A percentile compares a stretch with the other conserved stretches of the same genome.
Conservation (phyloP, 2,329 filamentous ascomycete species). For the Venturia carpophila region DNA sequence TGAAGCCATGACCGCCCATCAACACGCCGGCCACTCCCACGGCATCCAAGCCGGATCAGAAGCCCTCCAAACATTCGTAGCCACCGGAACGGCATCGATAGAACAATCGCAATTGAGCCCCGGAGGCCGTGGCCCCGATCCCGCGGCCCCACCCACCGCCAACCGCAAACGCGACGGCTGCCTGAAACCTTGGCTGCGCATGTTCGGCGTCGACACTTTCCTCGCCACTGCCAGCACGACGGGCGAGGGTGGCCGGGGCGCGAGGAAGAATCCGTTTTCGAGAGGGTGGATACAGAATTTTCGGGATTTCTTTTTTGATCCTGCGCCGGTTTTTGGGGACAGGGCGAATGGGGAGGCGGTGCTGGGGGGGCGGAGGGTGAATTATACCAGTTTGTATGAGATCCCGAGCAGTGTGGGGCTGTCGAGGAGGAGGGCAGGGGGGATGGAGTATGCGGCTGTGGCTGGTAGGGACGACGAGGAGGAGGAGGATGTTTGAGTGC, state of each 20-base stretch:
- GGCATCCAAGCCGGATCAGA: slow-evolving; percentile 38
- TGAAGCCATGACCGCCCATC: slow-evolving; percentile 85
- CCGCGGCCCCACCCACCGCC: slow-evolving; percentile 38
- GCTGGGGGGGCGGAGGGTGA: slow-evolving; percentile 69
- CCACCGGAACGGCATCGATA: slow-evolving; percentile 56
- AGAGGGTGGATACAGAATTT: slow-evolving; percentile 81
- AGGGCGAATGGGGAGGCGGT: slow-evolving; percentile 66
- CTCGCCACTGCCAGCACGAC: slow-evolving; percentile 80
- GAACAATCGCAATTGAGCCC: slow-evolving; percentile 65
- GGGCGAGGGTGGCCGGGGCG: slow-evolving; percentile 47
- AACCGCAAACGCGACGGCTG: slow-evolving; percentile 49
- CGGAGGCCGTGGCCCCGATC: slow-evolving; percentile 56
- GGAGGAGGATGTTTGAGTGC: slow-evolving; percentile 14
- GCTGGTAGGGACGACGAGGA: no score
- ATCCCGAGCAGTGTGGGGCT: slow-evolving; percentile 45
- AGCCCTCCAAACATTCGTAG: slow-evolving; percentile 64
- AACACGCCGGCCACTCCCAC: slow-evolving; percentile 46
- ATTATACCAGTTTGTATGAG: slow-evolving; percentile 89
- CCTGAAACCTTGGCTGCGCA: slow-evolving; percentile 69
- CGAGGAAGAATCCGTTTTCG: slow-evolving; percentile 67
- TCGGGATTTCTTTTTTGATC: slow-evolving; percentile 93
- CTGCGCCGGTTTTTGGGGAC: slow-evolving; percentile 69
- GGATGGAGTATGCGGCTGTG: slow-evolving; percentile 13
- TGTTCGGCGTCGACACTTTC: slow-evolving; percentile 89
- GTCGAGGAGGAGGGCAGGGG: slow-evolving; percentile 13